Conservation (phyloP, 2,329 filamentous ascomycete species). For the Zasmidium angulare region DNA sequence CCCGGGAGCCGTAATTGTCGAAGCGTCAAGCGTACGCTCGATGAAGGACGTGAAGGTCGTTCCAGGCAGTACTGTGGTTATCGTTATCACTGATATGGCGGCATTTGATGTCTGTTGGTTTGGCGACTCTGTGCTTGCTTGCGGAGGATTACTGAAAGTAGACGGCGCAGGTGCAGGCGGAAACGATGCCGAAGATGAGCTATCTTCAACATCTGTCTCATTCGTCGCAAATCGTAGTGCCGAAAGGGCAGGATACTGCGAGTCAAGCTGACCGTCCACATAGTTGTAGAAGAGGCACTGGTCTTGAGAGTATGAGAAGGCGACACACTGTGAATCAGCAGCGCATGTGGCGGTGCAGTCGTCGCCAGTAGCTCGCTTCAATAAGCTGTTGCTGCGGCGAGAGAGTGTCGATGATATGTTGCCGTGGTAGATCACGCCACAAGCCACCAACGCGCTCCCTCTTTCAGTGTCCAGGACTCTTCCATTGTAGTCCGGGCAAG, state of each 20-base stretch:
- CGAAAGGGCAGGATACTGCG: neutral
- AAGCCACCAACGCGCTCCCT: neutral
- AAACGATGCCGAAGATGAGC: neutral
- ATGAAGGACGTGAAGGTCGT: neutral
- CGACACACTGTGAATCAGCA: neutral
- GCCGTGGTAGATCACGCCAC: slow-evolving; percentile 3
- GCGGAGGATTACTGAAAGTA: too few species aligned
- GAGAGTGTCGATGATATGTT: neutral
- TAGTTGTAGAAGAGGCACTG: neutral
- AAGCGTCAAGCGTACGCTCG: neutral
- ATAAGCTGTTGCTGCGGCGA: neutral
- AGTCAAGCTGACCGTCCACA: neutral
- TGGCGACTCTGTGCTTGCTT: neutral
- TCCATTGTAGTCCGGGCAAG: slow-evolving; percentile 1
- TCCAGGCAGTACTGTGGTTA: neutral
- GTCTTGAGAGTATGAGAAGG: neutral
- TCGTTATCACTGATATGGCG: neutral
- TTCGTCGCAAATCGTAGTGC: neutral
- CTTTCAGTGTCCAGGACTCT: neutral
- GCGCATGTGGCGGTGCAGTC: neutral
- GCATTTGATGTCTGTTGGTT: neutral
- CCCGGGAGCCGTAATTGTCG: neutral
- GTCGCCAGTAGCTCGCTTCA: neutral
- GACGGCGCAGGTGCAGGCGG: neutral
- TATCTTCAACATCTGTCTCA: neutral